Base-by-base conservation (phyloP, 768 basidiomycete genomes). In the Kwoniella heveanensis region DNA sequence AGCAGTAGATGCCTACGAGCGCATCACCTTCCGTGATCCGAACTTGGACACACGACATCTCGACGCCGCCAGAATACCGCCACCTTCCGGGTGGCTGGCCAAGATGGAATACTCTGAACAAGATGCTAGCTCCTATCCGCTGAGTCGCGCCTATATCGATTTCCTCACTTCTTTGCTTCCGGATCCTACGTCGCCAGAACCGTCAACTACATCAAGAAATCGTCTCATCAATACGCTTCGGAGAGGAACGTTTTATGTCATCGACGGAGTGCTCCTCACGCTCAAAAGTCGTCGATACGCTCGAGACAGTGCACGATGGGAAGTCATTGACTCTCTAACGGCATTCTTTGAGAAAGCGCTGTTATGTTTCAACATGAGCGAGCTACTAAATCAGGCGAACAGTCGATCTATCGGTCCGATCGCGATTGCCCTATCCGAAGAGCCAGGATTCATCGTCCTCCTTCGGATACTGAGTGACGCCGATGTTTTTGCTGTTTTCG, bases 91-190 rank as follows among this genome's bases (percentile, higher is more conserved):
- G 25, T 77, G 76, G 76, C 59, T 94, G 67, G 85, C 89, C 4
- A 92, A 95, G 76, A 80, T 97, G 66, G 92, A 93, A 68, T 88
- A 92, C 68, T 86, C 93, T 56, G 95, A 98, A 79, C 82, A 90
- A 15, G 83, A 84, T 3, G 86, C 88, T 74, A 85, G 85, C 77
- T 73, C 88, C 60, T 98, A 95, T 79, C 92, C 94, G 0, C 85
- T 91, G 8, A 95, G 94, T 0, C 88, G 91, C 22, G 88, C 94
- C 0, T 95, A 97, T 82, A 81, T 97, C 54, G 85, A 85, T 60
- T 85, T 97, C 49, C 85, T 98, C 63, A 85, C 85, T 70, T 88
- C 90, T 0, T 85, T 97, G 62, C 83, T 98, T 26, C 69, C 72
- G 19, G 37, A 48, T 27, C 48, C 60, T 44, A 1, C 29, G 51